These are phyloP conservation scores for Aspergillus quadricinctus DNA, from an alignment of 2,329 filamentous ascomycete species.

Conservation along the genomic window DNA sequence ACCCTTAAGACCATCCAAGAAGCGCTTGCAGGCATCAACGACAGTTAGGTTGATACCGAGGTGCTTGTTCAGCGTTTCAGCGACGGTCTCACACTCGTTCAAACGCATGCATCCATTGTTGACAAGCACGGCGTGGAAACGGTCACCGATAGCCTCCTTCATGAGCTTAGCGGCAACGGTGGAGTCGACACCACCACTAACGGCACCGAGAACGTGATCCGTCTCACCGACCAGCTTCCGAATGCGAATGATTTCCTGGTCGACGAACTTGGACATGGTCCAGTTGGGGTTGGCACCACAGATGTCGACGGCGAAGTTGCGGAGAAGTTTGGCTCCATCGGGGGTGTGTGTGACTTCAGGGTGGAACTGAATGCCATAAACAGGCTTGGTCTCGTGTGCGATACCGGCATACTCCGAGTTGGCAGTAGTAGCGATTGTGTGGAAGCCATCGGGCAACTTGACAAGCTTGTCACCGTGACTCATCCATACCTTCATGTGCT, in stretches of 20 bases:
- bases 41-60: constrained; percentile 89
- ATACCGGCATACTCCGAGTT: constrained; percentile 77
- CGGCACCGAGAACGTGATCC: constrained; percentile 76
- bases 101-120: constrained; percentile 84
- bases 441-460: constrained; percentile 67
- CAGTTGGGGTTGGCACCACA: constrained; percentile 73
- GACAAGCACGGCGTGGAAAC: constrained; percentile 80
- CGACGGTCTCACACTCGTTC: constrained; percentile 77
- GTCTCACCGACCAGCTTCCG: constrained; percentile 73
- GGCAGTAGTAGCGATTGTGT: constrained; percentile 66
- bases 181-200: constrained; percentile 80
- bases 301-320: constrained; percentile 81
- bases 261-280: constrained; percentile 80
- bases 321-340: constrained; percentile 64
- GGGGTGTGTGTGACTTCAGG: constrained; percentile 65
- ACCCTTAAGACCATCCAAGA: constrained; percentile 71
- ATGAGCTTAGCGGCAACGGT: constrained; percentile 85
- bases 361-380: constrained; percentile 85
- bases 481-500: constrained; percentile 75
- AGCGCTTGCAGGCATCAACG: constrained; percentile 71
- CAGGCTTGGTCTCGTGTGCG: constrained; percentile 54
- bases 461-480: constrained; percentile 83
- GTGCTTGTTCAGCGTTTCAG: constrained; percentile 71
- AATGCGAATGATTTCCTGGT: constrained; percentile 77
- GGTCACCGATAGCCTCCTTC: constrained; percentile 77